phyloP scores from a whole-genome alignment of 805 yeast species.

The Candida dendrica region DNA sequence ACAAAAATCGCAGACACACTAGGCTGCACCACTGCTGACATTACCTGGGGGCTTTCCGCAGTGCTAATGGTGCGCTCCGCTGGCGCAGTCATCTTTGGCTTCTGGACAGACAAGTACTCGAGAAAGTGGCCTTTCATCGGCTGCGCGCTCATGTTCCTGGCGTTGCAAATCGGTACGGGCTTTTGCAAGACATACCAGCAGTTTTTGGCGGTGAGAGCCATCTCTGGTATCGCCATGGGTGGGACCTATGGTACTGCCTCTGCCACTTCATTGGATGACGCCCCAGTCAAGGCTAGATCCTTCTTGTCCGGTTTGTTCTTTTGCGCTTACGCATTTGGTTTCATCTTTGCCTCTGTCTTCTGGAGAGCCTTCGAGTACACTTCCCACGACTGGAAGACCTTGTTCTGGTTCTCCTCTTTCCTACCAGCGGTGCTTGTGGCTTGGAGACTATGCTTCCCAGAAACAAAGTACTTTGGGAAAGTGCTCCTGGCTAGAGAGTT shows the following conservation, averaged over 20 bases:
- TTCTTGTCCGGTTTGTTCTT: conserved; percentile 54
- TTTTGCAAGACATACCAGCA: conserved; percentile 49
- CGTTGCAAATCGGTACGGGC: conserved; percentile 57
- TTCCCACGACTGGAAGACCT: conserved; percentile 55
- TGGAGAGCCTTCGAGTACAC: conserved; percentile 50
- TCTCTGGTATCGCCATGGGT: conserved; percentile 54
- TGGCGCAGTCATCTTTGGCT: conserved; percentile 64
- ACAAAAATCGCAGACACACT: conserved; percentile 43
- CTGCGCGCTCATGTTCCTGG: conserved; percentile 43
- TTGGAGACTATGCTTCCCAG: conserved; percentile 55
- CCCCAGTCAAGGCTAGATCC: conserved; percentile 56
- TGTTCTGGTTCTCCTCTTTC: conserved; percentile 69
- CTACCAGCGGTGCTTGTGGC: conserved; percentile 49
- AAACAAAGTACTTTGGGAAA: conserved; percentile 43
- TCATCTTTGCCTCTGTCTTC: conserved; percentile 56
- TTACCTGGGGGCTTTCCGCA: conserved; percentile 70
- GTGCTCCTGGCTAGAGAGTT: conserved; percentile 23
- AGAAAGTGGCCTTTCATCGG: conserved; percentile 62
- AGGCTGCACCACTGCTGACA: conserved; percentile 35
- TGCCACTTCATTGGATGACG: conserved; percentile 49
- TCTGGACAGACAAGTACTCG: conserved; percentile 55
- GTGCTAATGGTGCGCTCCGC: conserved; percentile 67
- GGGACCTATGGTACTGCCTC: conserved; percentile 38
- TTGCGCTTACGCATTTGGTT: conserved; percentile 58
- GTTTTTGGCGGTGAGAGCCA: conserved; percentile 54